Evolutionary conservation across 306 rosid genomes (phyloP).

Genomic region (Vigna reflexopilosa): DNA sequence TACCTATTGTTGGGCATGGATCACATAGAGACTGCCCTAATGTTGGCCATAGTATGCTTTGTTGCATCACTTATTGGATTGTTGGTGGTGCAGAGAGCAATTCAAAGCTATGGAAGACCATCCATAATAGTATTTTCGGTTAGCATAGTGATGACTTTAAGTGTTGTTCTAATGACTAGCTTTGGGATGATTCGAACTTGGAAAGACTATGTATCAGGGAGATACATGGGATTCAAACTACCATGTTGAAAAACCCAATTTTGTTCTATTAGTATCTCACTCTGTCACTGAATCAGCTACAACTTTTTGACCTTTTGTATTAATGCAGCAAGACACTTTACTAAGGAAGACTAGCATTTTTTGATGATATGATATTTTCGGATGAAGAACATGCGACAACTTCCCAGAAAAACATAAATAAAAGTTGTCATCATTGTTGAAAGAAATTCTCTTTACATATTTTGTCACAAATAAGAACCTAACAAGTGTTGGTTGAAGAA

Average conservation of each 20-base stretch:
- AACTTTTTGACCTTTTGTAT: neutral
- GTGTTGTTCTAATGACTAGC: slow-evolving; percentile 78
- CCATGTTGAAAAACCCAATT: slow-evolving; percentile 61
- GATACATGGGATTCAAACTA: slow-evolving; percentile 79
- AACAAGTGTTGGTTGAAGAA: neutral
- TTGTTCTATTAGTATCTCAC: slow-evolving; percentile 6
- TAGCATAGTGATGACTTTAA: slow-evolving; percentile 73
- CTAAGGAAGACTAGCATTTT: neutral
- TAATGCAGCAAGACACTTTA: neutral
- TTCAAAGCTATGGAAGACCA: slow-evolving; percentile 77
- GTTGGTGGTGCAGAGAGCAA: slow-evolving; percentile 72
- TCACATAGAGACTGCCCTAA: slow-evolving; percentile 57
- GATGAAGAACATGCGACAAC: neutral
- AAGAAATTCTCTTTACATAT: neutral
- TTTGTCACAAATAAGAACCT: neutral
- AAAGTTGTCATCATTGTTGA: neutral
- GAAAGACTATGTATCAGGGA: slow-evolving; percentile 70
- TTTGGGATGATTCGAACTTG: slow-evolving; percentile 72
- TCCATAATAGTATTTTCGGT: slow-evolving; percentile 81
- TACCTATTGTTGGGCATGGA: slow-evolving; percentile 80
- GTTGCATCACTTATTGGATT: slow-evolving; percentile 73
- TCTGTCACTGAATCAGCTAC: neutral
- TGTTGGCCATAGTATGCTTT: slow-evolving; percentile 65
- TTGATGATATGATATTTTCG: neutral
- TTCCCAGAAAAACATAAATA: neutral